Evolutionary conservation across 2,329 filamentous ascomycete species (phyloP), one percentile per base, ranked within the genome.

Genomic region (Pseudogymnoascus sp.): DNA sequence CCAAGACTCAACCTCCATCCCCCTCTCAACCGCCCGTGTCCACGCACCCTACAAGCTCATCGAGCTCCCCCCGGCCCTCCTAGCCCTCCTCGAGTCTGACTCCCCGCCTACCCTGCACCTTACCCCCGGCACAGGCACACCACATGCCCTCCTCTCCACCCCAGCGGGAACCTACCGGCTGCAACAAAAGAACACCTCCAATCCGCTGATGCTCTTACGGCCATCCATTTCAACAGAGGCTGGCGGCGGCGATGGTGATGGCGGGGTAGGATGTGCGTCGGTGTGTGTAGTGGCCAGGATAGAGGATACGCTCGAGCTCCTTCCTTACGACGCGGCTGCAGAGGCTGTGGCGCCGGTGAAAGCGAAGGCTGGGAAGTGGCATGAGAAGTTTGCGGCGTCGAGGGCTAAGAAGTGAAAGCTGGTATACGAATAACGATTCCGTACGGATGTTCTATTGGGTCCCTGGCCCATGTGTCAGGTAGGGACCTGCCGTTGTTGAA

Each of bases 161-260:
- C 79, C 78, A 3, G 73, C 76, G 62, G 81, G 79, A 68, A 81
- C 79, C 15, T 88, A 86, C 74, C 78, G 79, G 5, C 78, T 88
- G 57, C 83, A 82, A 31, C 85, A 87, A 70, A 87, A 87, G 72
- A 87, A 87, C 72, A 87, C 85, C 0, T 88, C 85, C 53, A 88
- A 88, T 70, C 81, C 82, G n/a, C 77, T 88, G 57, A 82, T 87
- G 69, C 72, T 88, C 2, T 76, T 87, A 33, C 71, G 75, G 26
- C 75, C 78, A 17, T 72, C 71, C 4, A 40, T 44, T 0, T 70
- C 69, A 1, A 66, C 68, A 21, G 64, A 67, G 15, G 63, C 64
- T 13, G 71, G 71, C 38, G 63, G 65, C 28, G 28, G 44, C 5
- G 53, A 64, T 71, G 8, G 69, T 35, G n/a, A 44, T 28, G 3